Base-by-base conservation (phyloP, 768 basidiomycete species). In the Suillus luteus region DNA sequence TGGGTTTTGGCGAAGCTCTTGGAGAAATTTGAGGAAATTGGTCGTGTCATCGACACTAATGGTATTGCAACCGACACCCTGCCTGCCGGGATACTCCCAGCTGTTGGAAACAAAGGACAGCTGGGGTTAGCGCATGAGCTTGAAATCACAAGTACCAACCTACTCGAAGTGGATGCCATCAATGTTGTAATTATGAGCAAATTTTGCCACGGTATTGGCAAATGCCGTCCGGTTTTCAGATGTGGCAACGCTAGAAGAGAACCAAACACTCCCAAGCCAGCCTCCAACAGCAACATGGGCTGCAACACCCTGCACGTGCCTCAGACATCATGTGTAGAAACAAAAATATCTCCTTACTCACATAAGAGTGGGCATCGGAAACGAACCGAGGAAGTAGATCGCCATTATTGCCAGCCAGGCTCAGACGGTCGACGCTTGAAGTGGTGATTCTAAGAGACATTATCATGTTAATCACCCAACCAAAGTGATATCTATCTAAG, bases 41-140 rank as follows among this genome's bases (percentile, higher is more conserved):
- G 83, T 77, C 0, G 87, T 85, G 73, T 98, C 96, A 60, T 81
- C 64, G 0, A 61, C 8, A n/a, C 73, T 75, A 65, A 88, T 80
- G 0, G 73, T 73, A 73, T 96, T 97, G 68, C 91, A 91, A 3
- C 85, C 85, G 1, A 89, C 80, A 40, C 93, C 93, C 58, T 80
- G 76, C 7, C 75, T 69, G 60, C 81, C 84, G 2, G 95, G 94
- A 72, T 91, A 95, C 75, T 96, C 95, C 93, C 93, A 96, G 70
- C 92, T 94, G 61, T 31, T n/a, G 49, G 15, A 62, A 64, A 79
- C 22, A 15, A 14, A 2, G 27, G 7, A 71, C 8, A 67, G 57
- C 41, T 24, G 2, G 67, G 63, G 15, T 54, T 17, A 63, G 27
- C 51, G 14, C 37, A 17, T 44, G 14, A 27, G 1, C 1, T 8